Evolutionary conservation across 2,329 filamentous ascomycete genomes (phyloP).

Genomic region (Venturia carpophila): DNA sequence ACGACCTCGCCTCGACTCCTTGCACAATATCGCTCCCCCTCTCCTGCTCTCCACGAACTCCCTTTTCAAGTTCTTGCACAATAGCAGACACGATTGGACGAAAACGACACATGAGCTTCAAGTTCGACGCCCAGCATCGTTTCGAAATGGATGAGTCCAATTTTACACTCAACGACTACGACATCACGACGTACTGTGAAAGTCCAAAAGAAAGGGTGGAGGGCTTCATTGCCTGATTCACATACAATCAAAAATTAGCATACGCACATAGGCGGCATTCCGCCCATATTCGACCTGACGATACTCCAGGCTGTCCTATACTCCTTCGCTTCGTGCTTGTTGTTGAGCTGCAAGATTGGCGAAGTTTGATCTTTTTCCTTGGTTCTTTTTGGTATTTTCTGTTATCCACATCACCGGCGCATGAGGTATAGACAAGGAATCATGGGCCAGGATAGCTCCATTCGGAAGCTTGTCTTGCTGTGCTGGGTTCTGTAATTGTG

Average conservation of each 20-base stretch:
- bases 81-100: background rate
- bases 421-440: slow-evolving; percentile 11
- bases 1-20: slow-evolving; percentile 17
- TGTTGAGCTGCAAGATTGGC: slow-evolving; percentile 9
- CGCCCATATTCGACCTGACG: background rate
- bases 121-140: background rate
- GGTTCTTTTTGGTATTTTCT: background rate
- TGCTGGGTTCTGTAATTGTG: slow-evolving; percentile 9
- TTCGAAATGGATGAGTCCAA: background rate
- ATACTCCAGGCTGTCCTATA: background rate
- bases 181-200: slow-evolving; percentile 6
- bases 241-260: background rate
- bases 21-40: slow-evolving; percentile 16
- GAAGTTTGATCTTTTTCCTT: background rate
- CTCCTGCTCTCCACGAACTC: slow-evolving; percentile 15
- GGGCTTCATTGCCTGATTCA: slow-evolving; percentile 18
- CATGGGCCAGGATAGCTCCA: background rate
- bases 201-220: slow-evolving; percentile 11
- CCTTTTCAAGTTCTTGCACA: slow-evolving; percentile 11
- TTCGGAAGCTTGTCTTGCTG: background rate
- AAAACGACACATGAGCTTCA: background rate
- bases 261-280: background rate
- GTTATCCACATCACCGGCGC: background rate
- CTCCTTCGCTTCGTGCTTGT: background rate
- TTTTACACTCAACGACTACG: background rate